Base-by-base conservation (phyloP, 352 stramenopile genomes). In the Globisporangium barbulae region DNA sequence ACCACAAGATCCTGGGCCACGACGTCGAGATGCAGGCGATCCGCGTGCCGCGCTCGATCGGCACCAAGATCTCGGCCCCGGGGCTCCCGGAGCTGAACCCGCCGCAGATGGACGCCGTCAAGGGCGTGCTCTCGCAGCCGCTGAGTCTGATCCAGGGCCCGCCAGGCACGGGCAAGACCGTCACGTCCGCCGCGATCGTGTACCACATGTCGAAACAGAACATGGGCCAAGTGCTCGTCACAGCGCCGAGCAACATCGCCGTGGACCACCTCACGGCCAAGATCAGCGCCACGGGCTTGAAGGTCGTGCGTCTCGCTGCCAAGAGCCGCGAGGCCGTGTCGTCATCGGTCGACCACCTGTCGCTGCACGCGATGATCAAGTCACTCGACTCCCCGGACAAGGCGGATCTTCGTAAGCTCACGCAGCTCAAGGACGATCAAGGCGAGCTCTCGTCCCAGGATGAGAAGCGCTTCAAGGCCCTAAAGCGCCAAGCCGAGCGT, bases 181-280 rank as follows among this genome's bases (percentile, higher is more conserved):
- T 99, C 22, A 99, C 97, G 5, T 99, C 89, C 48, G 98, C 98
- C 2, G 98, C 97, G 5, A 91, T 99, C 31, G 97, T 99, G n/a
- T 99, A 98, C 72, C 97, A 99, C 80, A 90, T 99, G 73, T 97
- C 97, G 28, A 97, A 98, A 69, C 94, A 99, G 69, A 98, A 98
- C 70, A 98, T 98, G 93, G 96, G 97, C 19, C 97, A 99, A 74
- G 97, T 99, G 37, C 84, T 99, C 9, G 98, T 99, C 10, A 99
- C 94, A 5, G 97, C 98, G 15, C 98, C 98, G 0, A 98, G 89
- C 67, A 99, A 99, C 70, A 98, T 99, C 68, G 98, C 98, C 5
- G 98, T 99, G 35, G 98, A 99, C 81, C 78, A 89, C 61, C 68
- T 93, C 52, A 99, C 97, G 2, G 94, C 97, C 68, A 99, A 99